Conservation (phyloP, 306 rosid species). For the Vigna unguiculata region DNA sequence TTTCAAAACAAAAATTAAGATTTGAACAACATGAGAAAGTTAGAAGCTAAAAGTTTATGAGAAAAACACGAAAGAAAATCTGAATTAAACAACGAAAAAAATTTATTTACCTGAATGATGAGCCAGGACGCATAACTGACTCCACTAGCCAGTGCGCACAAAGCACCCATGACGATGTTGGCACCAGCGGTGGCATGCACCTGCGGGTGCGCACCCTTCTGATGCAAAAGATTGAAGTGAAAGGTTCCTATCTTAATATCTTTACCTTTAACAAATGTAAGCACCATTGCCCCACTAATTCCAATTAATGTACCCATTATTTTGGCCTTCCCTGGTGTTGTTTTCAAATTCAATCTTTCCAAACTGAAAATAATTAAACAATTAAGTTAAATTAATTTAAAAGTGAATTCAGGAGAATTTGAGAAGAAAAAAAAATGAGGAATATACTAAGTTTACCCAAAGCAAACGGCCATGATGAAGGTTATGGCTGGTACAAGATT, state of each 20-base stretch:
- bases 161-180: constrained; percentile 24
- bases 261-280: constrained; percentile 60
- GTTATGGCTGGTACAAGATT: constrained; percentile 75
- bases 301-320: constrained; percentile 52
- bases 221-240: constrained; percentile 42
- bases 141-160: constrained; percentile 36
- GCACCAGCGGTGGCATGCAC: background rate
- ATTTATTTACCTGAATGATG: constrained; percentile 54
- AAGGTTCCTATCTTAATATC: constrained; percentile 39
- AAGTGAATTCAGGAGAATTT: background rate
- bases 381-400: background rate
- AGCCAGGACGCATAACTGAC: constrained; percentile 56
- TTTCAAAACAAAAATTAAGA: too few species aligned
- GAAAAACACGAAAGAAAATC: background rate
- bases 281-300: constrained; percentile 63
- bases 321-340: constrained; percentile 56
- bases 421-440: background rate
- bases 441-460: constrained; percentile 39
- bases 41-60: background rate
- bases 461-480: constrained; percentile 62
- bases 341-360: constrained; percentile 52
- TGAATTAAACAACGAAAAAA: background rate
- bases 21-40: too few species aligned
- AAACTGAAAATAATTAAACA: constrained; percentile 13
- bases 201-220: background rate